Evolutionary conservation across 176 grass and related monocot genomes (phyloP).

Genomic region (Zoysia japonica): DNA sequence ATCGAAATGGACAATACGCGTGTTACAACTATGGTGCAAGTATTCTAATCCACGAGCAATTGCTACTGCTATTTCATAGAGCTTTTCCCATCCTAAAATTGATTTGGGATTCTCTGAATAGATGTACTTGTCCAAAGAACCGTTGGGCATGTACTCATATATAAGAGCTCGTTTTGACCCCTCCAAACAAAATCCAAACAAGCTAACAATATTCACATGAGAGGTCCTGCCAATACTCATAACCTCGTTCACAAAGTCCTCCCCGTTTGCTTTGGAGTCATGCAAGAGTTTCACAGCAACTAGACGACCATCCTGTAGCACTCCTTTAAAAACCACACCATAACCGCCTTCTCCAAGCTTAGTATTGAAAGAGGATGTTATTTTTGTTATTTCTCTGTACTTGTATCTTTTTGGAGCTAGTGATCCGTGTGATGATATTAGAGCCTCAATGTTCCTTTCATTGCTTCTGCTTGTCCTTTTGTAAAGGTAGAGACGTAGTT

Average conservation of each 20-base stretch:
- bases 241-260: slow-evolving; percentile 66
- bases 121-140: slow-evolving; percentile 59
- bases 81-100: slow-evolving; percentile 48
- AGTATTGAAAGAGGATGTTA: slow-evolving; percentile 39
- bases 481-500: not conserved
- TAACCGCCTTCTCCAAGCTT: slow-evolving; percentile 66
- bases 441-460: slow-evolving; percentile 22
- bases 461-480: not conserved
- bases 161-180: slow-evolving; percentile 54
- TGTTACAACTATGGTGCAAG: slow-evolving; percentile 49
- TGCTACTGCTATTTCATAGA: slow-evolving; percentile 46
- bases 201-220: slow-evolving; percentile 62
- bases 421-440: slow-evolving; percentile 32
- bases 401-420: slow-evolving; percentile 57
- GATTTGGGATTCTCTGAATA: slow-evolving; percentile 45
- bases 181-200: slow-evolving; percentile 55
- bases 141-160: slow-evolving; percentile 63
- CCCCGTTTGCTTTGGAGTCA: slow-evolving; percentile 41
- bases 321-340: slow-evolving; percentile 57
- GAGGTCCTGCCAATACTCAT: slow-evolving; percentile 61
- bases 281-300: slow-evolving; percentile 67
- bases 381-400: slow-evolving; percentile 51
- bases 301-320: slow-evolving; percentile 10
- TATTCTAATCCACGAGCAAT: slow-evolving; percentile 62
- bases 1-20: slow-evolving; percentile 68